Evolutionary conservation across 345 rosid genomes (phyloP), one percentile per base, ranked within the genome.

Genomic region (Cardiospermum halicacabum): DNA sequence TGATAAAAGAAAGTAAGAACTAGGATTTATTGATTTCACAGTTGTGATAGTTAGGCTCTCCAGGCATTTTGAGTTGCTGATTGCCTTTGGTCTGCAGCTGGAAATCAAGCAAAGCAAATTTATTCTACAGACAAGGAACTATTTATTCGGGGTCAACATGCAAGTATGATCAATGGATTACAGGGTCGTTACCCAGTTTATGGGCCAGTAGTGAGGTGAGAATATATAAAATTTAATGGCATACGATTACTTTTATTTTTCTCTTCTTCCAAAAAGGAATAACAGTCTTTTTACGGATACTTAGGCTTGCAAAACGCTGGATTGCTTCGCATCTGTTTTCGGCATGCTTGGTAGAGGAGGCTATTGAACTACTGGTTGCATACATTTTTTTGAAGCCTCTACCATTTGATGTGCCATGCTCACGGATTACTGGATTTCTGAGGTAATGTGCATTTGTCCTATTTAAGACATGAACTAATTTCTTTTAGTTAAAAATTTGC

Each of bases 261-360:
- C 34, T 5, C n/a, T 60, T 15, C 15, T 26, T 11, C 16, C 4
- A 53, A 51, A 10, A 36, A 28, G 27, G n/a, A 24, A 25, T 24
- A 36, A 1, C 15, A 49, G 31, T 74, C n/a, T 55, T 10, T 7
- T 31, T 15, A 1, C 34, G 10, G 37, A 16, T 45, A 37, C 40
- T 7, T 71, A 93, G 98, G 92, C 87, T 93, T 76, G 98, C 92
- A 62, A 93, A 93, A 73, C 80, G 98, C 69, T 90, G 97, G 98
- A 84, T 91, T 63, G 81, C 90, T 74, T 78, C 97, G 3, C 98
- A 90, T 84, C 74, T 90, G 59, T 93, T 88, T 83, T 93, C 98
- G 53, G 88, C 94, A 56, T 88, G 96, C 75, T 80, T 93, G 79
- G 81, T 51, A 25, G 98, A 88, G 75, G 98, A 90, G 83, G 89